Base-by-base conservation (phyloP, 148 eudicot genomes). In the Oxyria digyna region DNA sequence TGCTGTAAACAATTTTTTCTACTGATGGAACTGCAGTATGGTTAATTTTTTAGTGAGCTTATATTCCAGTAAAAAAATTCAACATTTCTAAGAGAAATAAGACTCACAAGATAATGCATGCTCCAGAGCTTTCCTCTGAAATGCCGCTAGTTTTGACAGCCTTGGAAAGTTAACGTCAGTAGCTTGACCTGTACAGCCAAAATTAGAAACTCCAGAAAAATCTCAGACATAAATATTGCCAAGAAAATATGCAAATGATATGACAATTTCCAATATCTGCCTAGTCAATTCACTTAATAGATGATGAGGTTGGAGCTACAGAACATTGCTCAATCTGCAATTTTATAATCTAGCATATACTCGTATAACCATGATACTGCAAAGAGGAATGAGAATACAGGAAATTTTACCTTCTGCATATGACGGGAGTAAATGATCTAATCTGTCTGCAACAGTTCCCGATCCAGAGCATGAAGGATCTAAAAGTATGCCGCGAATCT, bases 401-500 rank as follows among this genome's bases (percentile, higher is more conserved):
- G 24, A 38, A 71, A 70, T 68, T 73, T 69, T 46, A 88, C 93
- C 81, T 78, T 79, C 74, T 48, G 18, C 81, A 77, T 78, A 76
- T 46, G 99, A 95, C 72, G 99, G 99, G 24, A 95, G 96, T 42
- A 95, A 75, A 80, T 95, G 87, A 83, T 95, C 99, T 74, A 95
- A 70, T 85, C 99, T 88, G 11, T 88, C 84, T 67, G 87, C 83
- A 75, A 81, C 81, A 68, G 97, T 95, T 78, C 99, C 99, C 54
- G 99, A 95, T 75, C 99, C 99, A 71, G 99, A 95, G 84, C 99
- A 95, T 67, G 99, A 95, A 65, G 99, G 99, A 81, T 95, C 99
- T 70, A 95, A 81, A 63, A 95, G 92, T 76, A 95, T 87, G 29
- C 93, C 99, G 69, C 78, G 89, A 71, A 91, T 83, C 99, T 95